Conservation (phyloP, 306 rosid genomes). For the Lupinus albus region DNA sequence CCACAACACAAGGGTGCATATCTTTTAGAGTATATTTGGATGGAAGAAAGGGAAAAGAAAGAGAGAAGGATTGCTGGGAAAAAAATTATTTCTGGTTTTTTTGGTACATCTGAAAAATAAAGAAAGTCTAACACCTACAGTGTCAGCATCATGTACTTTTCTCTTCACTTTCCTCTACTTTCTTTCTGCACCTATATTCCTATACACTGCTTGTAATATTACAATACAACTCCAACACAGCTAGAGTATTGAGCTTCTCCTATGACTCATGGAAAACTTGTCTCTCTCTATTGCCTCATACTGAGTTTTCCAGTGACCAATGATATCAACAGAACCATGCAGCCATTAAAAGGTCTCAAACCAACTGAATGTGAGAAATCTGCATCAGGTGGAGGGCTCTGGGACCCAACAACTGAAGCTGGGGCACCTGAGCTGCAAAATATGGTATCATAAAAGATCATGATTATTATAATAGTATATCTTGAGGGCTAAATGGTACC, state of each 20-base stretch:
- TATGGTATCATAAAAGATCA: conserved; percentile 11
- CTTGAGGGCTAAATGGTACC: conserved; percentile 22
- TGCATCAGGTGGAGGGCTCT: conserved; percentile 53
- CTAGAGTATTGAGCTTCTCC: conserved; percentile 27
- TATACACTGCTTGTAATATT: conserved; percentile 40
- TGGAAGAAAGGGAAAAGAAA: no score
- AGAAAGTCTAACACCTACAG: no score
- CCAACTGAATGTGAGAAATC: conserved; percentile 50
- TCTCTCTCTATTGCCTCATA: conserved; percentile 37
- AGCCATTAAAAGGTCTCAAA: conserved; percentile 54
- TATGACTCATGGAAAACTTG: conserved; percentile 7
- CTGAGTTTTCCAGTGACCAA: conserved; percentile 44
- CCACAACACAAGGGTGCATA: no score
- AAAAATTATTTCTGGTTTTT: no score
- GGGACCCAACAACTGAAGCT: conserved; percentile 41
- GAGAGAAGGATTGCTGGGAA: no score
- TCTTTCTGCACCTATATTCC: conserved; percentile 41
- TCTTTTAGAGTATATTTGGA: no score
- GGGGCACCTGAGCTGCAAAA: conserved; percentile 53
- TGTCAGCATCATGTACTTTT: no score
- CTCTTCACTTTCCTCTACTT: conserved; percentile 14
- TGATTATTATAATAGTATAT: conserved; percentile 46
- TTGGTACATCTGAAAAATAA: no score
- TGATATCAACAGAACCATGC: conserved; percentile 49
- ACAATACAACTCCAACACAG: background rate